Evolutionary conservation across 345 rosid species (phyloP).

Genomic region (Hirschfeldia incana): DNA sequence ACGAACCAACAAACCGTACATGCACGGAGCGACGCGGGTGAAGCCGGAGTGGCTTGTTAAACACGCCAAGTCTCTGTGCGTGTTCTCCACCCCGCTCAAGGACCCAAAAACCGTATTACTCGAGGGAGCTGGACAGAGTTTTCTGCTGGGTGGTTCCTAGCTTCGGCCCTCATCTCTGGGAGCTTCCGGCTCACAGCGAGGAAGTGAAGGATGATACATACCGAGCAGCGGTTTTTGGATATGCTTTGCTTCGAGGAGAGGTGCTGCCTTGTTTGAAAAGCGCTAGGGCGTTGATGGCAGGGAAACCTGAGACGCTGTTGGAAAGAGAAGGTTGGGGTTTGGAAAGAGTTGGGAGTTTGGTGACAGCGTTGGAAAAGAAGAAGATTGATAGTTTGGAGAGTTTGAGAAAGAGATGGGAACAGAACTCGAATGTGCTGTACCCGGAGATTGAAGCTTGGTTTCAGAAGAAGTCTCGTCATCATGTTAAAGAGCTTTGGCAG

Average conservation of each 20-base stretch:
- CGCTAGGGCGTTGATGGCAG: constrained; percentile 41
- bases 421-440: background rate
- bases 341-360: constrained; percentile 13
- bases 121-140: background rate
- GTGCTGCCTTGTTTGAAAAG: background rate
- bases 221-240: background rate
- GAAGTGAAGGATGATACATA: background rate
- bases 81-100: background rate
- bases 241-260: background rate
- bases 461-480: background rate
- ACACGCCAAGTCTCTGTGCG: background rate
- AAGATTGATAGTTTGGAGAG: background rate
- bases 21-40: background rate
- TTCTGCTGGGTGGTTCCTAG: background rate
- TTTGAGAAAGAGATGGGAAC: background rate
- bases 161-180: background rate
- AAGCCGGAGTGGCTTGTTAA: background rate
- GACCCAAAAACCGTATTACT: background rate
- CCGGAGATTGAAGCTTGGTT: background rate
- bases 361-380: background rate
- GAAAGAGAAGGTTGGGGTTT: constrained; percentile 59
- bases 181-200: background rate
- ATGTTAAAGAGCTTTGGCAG: background rate
- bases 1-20: background rate
- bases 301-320: constrained; percentile 56